These are phyloP conservation scores for Yarrowia sp. DNA, from an alignment of 805 yeast species.

Conservation along the genomic window DNA sequence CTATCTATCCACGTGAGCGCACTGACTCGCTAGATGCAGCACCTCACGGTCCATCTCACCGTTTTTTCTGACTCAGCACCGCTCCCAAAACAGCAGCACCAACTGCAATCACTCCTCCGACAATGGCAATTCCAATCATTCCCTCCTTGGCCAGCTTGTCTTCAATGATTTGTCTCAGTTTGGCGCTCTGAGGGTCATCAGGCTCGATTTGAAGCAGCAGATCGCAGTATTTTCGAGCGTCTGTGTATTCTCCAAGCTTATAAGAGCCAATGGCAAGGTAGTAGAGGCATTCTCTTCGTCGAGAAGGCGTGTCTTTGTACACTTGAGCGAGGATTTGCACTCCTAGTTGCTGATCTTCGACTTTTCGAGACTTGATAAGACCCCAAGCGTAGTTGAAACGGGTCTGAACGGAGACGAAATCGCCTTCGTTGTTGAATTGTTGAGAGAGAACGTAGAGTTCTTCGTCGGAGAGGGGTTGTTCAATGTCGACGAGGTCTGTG, in stretches of 20 bases:
- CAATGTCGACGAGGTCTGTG: conserved; percentile 19
- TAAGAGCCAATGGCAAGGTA: conserved; percentile 84
- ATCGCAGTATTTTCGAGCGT: conserved; percentile 83
- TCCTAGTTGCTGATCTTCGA: conserved; percentile 72
- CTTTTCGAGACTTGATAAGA: conserved; percentile 65
- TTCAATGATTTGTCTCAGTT: conserved; percentile 72
- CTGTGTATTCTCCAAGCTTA: conserved; percentile 81
- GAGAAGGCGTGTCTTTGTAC: conserved; percentile 72
- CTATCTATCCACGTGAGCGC: too few species aligned
- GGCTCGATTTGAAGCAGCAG: conserved; percentile 78
- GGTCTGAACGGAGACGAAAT: conserved; percentile 75
- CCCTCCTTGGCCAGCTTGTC: conserved; percentile 86
- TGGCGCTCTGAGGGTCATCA: conserved; percentile 71
- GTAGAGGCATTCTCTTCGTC: conserved; percentile 86
- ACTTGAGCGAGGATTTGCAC: conserved; percentile 58
- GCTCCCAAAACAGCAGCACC: conserved; percentile 61
- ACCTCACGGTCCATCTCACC: conserved; percentile 19
- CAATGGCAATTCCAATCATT: conserved; percentile 79
- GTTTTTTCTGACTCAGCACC: conserved; percentile 35
- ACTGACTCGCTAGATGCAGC: background rate
- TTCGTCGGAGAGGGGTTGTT: conserved; percentile 58
- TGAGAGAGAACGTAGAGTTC: conserved; percentile 73
- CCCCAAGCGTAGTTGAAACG: conserved; percentile 97
- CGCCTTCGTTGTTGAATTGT: conserved; percentile 79
- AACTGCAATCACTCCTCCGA: conserved; percentile 81